Percentiles rank a stretch among this genome's conserved stretches.
These are phyloP conservation scores for Lepraria neglecta DNA, from an alignment of 495 filamentous ascomycete species.

Conservation along the genomic window DNA sequence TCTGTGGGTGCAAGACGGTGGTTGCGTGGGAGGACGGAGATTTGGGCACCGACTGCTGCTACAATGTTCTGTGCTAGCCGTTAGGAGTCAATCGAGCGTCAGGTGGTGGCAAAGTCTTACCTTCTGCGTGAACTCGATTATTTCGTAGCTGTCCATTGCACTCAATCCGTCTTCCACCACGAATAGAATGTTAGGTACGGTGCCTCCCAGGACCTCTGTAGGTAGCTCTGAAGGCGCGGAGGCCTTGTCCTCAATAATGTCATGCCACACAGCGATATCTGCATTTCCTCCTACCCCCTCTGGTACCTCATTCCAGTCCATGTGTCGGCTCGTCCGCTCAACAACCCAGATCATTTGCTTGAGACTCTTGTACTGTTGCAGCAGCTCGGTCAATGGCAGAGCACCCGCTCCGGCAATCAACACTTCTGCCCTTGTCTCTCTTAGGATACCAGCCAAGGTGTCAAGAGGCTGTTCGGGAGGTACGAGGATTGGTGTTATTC, in stretches of 20 bases:
- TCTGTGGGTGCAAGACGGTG: slow-evolving; percentile 69
- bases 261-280: slow-evolving; percentile 80
- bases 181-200: slow-evolving; percentile 30
- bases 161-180: slow-evolving; percentile 16
- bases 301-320: slow-evolving; percentile 83
- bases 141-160: slow-evolving; percentile 47
- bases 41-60: slow-evolving; percentile 70
- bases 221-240: slow-evolving; percentile 45
- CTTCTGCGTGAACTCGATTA: slow-evolving; percentile 68
- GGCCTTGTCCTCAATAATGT: slow-evolving; percentile 63
- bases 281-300: slow-evolving; percentile 62
- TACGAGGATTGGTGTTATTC: slow-evolving; percentile 69
- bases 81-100: slow-evolving; percentile 5
- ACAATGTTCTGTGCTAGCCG: slow-evolving; percentile 57
- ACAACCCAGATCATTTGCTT: slow-evolving; percentile 88
- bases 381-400: slow-evolving; percentile 69
- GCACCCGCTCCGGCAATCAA: slow-evolving; percentile 83
- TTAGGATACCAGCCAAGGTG: slow-evolving; percentile 60
- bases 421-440: slow-evolving; percentile 64
- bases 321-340: slow-evolving; percentile 81
- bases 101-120: slow-evolving; percentile 31
- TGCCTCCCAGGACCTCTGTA: slow-evolving; percentile 24
- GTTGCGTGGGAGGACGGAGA: slow-evolving; percentile 61
- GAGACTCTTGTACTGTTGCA: slow-evolving; percentile 59
- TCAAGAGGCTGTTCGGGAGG: slow-evolving; percentile 70